These are phyloP conservation scores for Colletotrichum agaves DNA, from an alignment of 2,329 filamentous ascomycete species.

Conservation along the genomic window DNA sequence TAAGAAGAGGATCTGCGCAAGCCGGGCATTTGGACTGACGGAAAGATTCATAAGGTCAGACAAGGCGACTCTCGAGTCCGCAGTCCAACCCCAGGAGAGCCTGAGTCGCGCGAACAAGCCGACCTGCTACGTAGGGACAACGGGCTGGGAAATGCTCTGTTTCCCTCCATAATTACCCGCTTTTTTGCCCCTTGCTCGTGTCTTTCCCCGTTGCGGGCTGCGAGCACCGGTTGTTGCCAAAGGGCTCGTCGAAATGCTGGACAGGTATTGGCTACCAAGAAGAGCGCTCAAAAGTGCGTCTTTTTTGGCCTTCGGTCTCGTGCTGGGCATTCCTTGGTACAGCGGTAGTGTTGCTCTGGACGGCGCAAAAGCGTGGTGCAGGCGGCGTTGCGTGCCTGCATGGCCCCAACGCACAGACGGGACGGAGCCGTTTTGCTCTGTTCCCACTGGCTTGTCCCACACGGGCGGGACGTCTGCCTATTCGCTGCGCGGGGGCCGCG, in stretches of 20 bases:
- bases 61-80: constrained; percentile 10
- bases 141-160: constrained; percentile 2
- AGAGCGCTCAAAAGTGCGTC: constrained; percentile 17
- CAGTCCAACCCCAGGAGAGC: not conserved
- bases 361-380: not conserved
- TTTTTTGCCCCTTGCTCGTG: constrained; percentile 18
- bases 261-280: constrained; percentile 21
- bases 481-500: constrained; percentile 26
- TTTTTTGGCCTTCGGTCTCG: constrained; percentile 12
- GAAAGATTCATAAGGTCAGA: not conserved
- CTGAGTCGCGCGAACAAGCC: constrained; percentile 22
- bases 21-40: not conserved
- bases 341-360: not conserved
- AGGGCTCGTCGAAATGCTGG: constrained; percentile 10
- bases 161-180: not conserved
- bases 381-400: constrained; percentile 31
- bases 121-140: not conserved
- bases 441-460: constrained; percentile 31
- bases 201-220: constrained; percentile 19
- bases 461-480: constrained; percentile 34
- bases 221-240: constrained; percentile 8
- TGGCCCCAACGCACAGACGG: constrained; percentile 35
- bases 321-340: not conserved
- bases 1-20: not conserved
- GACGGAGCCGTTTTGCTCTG: constrained; percentile 26